phyloP scores from a whole-genome alignment of 257 asterid genomes.

The Solanum paucissectum region DNA sequence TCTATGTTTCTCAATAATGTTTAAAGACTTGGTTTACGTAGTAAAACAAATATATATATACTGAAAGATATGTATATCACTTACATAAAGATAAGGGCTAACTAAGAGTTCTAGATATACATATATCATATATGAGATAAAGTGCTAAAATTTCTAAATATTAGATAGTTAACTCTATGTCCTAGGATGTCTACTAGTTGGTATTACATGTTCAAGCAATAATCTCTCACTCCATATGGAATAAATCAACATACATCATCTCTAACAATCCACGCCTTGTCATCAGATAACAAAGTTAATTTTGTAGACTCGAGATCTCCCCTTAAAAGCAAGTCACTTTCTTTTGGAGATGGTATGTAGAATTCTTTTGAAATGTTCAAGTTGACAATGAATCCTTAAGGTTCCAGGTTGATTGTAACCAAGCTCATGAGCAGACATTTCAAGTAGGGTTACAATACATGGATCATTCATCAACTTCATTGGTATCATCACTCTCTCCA shows the following conservation, averaged over 20 bases:
- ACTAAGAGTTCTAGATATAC: not conserved
- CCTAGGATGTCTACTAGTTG: not conserved
- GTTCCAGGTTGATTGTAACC: constrained; percentile 5
- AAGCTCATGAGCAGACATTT: not conserved
- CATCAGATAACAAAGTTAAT: not conserved
- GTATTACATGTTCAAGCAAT: not conserved
- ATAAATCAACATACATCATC: not conserved
- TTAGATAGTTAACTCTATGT: not conserved
- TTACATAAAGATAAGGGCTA: not conserved
- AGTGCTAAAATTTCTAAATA: not conserved
- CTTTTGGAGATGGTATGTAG: not conserved
- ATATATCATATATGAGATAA: not conserved
- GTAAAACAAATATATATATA: not conserved
- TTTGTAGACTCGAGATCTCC: not conserved
- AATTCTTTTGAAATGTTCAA: constrained; percentile 1
- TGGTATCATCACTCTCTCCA: constrained; percentile 3
- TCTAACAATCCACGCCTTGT: not conserved
- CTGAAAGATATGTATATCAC: not conserved
- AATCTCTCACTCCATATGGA: not conserved
- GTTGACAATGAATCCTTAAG: not conserved
- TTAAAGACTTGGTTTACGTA: too few relatives aligned
- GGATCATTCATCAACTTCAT: constrained; percentile 2
- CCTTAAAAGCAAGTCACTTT: not conserved
- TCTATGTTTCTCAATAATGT: too few relatives aligned
- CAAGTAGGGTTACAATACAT: not conserved